phyloP scores from a whole-genome alignment of 2,329 filamentous ascomycete genomes.

The Ophiostoma himal-ulmi region DNA sequence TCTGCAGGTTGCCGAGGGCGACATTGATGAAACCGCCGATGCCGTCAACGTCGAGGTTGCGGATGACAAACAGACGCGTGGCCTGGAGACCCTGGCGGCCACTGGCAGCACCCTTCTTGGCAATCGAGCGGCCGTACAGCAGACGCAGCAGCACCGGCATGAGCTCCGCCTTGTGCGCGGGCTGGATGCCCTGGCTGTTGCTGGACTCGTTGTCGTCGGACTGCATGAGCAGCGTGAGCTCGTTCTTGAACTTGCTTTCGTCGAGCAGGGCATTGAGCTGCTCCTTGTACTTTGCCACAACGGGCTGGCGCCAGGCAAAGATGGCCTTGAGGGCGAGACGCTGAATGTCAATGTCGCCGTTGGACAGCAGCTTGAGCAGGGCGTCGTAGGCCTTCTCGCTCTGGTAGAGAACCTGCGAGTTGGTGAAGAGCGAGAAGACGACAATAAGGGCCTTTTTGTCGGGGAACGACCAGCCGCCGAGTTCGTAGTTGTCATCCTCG shows the following conservation, averaged over 20 bases:
- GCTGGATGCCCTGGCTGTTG: slow-evolving; percentile 53
- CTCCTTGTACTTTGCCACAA: slow-evolving; percentile 72
- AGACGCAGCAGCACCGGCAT: slow-evolving; percentile 84
- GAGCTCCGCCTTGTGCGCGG: slow-evolving; percentile 64
- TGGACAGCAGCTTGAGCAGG: slow-evolving; percentile 68
- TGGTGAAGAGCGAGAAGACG: slow-evolving; percentile 78
- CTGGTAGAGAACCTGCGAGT: slow-evolving; percentile 77
- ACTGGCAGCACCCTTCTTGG: slow-evolving; percentile 68
- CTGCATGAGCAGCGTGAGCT: slow-evolving; percentile 82
- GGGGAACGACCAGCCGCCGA: slow-evolving; percentile 58
- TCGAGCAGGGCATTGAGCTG: slow-evolving; percentile 82
- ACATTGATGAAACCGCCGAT: slow-evolving; percentile 79
- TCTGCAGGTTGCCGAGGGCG: slow-evolving; percentile 63
- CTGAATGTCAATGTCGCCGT: slow-evolving; percentile 87
- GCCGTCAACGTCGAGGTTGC: slow-evolving; percentile 67
- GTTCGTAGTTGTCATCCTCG: slow-evolving; percentile 28
- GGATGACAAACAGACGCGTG: slow-evolving; percentile 72
- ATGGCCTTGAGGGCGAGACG: slow-evolving; percentile 78
- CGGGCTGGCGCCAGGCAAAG: slow-evolving; percentile 79
- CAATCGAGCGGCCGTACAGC: slow-evolving; percentile 83
- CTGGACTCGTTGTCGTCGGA: slow-evolving; percentile 22
- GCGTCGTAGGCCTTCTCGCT: slow-evolving; percentile 69
- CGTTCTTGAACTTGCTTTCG: slow-evolving; percentile 85
- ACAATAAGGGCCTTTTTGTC: slow-evolving; percentile 80
- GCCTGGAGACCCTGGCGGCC: slow-evolving; percentile 76